phyloP scores from a whole-genome alignment of 805 yeast species.

The Scheffersomyces coipomensis region DNA sequence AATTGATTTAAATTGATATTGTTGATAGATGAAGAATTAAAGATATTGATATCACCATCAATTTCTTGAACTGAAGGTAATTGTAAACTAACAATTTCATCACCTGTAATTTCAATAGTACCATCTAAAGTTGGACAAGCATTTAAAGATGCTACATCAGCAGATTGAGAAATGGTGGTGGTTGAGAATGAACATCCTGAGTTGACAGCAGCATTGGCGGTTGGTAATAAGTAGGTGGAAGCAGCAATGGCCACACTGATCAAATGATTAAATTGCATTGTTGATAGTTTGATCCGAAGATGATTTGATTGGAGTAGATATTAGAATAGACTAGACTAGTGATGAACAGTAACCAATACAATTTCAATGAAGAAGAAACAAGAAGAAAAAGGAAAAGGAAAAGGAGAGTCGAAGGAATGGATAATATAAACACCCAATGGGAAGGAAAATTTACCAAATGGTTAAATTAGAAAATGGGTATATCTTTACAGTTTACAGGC shows the following conservation, averaged over 20 bases:
- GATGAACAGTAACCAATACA: too few species aligned
- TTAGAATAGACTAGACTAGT: too few species aligned
- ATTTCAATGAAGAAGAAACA: too few species aligned
- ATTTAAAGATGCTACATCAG: slow-evolving; percentile 30
- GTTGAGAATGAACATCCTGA: slow-evolving; percentile 33
- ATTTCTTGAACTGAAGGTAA: slow-evolving; percentile 27
- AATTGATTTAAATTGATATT: slow-evolving; percentile 28
- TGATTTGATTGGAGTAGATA: too few species aligned
- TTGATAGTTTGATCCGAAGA: too few species aligned
- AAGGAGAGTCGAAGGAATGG: too few species aligned
- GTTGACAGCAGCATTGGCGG: background rate
- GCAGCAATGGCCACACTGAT: slow-evolving; percentile 3
- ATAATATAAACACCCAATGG: too few species aligned
- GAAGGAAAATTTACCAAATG: too few species aligned
- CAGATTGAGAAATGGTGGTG: slow-evolving; percentile 38
- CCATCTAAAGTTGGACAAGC: slow-evolving; percentile 44
- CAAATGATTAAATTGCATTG: too few species aligned
- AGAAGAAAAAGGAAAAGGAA: too few species aligned
- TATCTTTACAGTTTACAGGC: too few species aligned
- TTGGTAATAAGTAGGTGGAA: background rate
- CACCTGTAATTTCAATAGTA: slow-evolving; percentile 35
- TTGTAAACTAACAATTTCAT: slow-evolving; percentile 26
- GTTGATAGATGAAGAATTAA: slow-evolving; percentile 39
- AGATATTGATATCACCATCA: slow-evolving; percentile 29
- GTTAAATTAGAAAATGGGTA: too few species aligned